Evolutionary conservation across 2,329 filamentous ascomycete genomes (phyloP), one percentile per base, ranked within the genome.

Genomic region (Escovopsis weberi): DNA sequence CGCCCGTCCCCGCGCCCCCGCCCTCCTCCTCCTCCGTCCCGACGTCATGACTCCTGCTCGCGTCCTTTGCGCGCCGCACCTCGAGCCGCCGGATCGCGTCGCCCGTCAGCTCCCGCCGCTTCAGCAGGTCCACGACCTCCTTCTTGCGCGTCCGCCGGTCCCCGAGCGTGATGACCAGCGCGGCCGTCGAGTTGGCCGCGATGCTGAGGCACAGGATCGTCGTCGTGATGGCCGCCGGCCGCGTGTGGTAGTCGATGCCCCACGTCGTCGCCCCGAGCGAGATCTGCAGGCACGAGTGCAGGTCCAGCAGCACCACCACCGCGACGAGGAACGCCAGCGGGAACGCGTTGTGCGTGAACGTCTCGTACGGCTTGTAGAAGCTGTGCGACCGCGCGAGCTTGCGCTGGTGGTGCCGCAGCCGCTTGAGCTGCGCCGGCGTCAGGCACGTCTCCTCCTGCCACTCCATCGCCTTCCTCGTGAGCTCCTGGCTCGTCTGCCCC

Each of bases 351-450:
- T 93, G 85, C 0, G 85, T 93, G 32, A 76, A 69, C 0, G 85
- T 93, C 60, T 93, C 85, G 59, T 93, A 82, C 0, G 85, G 85
- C 53, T 88, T 88, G 68, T 93, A 93, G 60, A 89, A 93, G 6
- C 82, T 87, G 58, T 93, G 85, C 0, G 81, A 86, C 51, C 82
- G 85, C 55, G 81, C 72, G 54, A 91, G 82, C 54, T 88, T 89
- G 50, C 69, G 72, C 55, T 88, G 82, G 54, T 93, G 85, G 55
- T 91, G 80, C 40, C 79, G 70, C 9, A 93, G 70, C 39, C 72
- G 75, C 46, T 70, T 69, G 54, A 87, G 81, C 57, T 91, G 82
- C 30, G 35, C 45, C 72, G 62, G 4, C 66, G 68, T 78, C 3
- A 91, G 66, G 4, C 85, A 80, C 0, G 75, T 75, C 33, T 70